Evolutionary conservation across 2,329 filamentous ascomycete genomes (phyloP), one percentile per base, ranked within the genome.

Genomic region (Colletotrichum sp.): DNA sequence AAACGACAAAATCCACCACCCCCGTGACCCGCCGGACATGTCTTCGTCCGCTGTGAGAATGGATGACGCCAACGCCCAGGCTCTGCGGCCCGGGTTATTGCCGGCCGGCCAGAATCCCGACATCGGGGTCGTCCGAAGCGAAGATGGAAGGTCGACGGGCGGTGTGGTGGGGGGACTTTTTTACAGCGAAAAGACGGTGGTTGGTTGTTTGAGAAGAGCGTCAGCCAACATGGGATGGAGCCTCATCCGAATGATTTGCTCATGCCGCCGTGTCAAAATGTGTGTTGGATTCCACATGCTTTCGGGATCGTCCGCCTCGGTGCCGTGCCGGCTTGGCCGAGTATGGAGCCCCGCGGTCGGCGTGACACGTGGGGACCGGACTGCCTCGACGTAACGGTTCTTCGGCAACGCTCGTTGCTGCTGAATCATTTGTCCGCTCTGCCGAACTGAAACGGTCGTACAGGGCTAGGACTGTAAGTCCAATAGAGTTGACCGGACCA

Each of bases 21-120:
- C 64, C 38, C 26, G 36, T 43, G 36, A 65, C 24, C 64, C 36
- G 30, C 58, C 64, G 70, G 70, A 69, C 64, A 69, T 68, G 64
- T 68, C 64, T 75, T 75, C 58, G 38, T 75, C 73, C 73, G 73
- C 73, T 26, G 32, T 43, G 58, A 62, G 21, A 26, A 66, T 73
- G 64, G 58, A 75, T 73, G 73, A 75, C 73, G 73, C 73, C 56
- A 75, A 60, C 26, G 58, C 58, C 73, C 58, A 65, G 64, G 55
- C 24, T 38, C 24, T 21, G 64, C 34, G 58, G 48, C 32, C 73
- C 73, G 73, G 73, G 56, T 69, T 73, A 76, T 76, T 73, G 34
- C 73, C 73, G 70, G 58, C 58, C 58, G 73, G 70, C 30, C 24
- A 64, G 34, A 56, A 52, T 52, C 58, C 73, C 73, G 64, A 76